Evolutionary conservation across 805 yeast species (phyloP), one percentile per base, ranked within the genome.

Genomic region (Teunomyces gatunensis): DNA sequence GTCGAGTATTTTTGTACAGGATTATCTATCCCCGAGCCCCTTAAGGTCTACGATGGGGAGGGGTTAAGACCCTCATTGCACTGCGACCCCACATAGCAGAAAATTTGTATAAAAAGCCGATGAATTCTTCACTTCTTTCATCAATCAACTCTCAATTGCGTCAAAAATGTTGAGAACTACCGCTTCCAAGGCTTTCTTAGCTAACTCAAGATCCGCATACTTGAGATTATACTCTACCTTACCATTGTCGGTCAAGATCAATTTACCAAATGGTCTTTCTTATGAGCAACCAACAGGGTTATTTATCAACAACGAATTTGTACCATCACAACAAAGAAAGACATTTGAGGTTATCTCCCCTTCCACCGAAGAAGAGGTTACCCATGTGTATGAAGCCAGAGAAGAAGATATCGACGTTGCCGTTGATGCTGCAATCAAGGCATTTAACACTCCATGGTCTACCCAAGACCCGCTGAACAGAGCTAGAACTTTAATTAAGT

Each of bases 231-330:
- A 60, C 53, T 64, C 71, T 32, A 53, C 54, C 41, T 58, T 64
- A 54, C 74, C 77, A 21, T 64, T 73, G 56, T 53, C 77, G 3
- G 71, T 73, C 7, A 69, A 69, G 29, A 66, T 85, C 53, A 77
- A 75, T 6, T 69, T 83, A 56, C 96, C 96, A 54, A 86, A 85
- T 59, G 96, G 96, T 37, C 69, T 70, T 28, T 69, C 74, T 30
- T 86, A 85, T 61, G 75, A 80, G 44, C 95, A 87, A 72, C 96
- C 96, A 58, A 84, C 87, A 9, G 97, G 97, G 53, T 72, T 91
- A 58, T 91, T 88, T 77, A 89, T 91, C 66, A 85, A 89, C 74
- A 88, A 88, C 68, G 88, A 88, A 66, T 89, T 86, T 60, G 84
- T 84, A 63, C 58, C 71, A 42, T 78, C 90, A 13, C 67, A 69